phyloP scores from a whole-genome alignment of 31 red algal species.

The Asparagopsis taxiformis region DNA sequence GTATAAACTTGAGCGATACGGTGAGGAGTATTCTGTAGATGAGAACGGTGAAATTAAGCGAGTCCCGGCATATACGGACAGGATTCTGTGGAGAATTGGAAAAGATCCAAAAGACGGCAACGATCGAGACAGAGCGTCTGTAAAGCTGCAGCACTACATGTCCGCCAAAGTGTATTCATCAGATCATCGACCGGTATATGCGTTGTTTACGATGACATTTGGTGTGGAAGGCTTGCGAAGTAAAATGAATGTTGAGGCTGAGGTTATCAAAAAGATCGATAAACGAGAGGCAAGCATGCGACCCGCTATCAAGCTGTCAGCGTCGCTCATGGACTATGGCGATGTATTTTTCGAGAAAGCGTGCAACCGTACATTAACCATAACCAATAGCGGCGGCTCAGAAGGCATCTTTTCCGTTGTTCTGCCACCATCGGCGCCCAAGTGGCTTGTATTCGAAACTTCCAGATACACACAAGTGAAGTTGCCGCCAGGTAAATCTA shows the following conservation, averaged over 20 bases:
- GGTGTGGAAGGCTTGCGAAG: conserved; percentile 42
- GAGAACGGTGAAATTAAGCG: conserved; percentile 71
- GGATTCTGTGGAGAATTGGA: conserved; percentile 76
- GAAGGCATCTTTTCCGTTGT: neutral
- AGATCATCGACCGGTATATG: conserved; percentile 92
- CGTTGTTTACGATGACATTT: conserved; percentile 71
- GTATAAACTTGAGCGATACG: conserved; percentile 82
- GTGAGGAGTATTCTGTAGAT: conserved; percentile 72
- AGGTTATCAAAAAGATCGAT: conserved; percentile 53
- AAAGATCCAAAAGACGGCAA: conserved; percentile 10
- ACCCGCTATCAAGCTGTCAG: conserved; percentile 44
- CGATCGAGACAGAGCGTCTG: conserved; percentile 14
- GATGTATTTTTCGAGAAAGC: conserved; percentile 34
- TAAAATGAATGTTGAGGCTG: conserved; percentile 23
- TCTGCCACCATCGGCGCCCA: conserved; percentile 3
- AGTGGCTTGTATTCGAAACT: conserved; percentile 41
- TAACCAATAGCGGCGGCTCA: conserved; percentile 27
- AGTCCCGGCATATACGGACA: conserved; percentile 90
- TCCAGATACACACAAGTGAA: conserved; percentile 23
- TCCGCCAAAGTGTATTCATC: conserved; percentile 71
- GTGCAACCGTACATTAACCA: conserved; percentile 5
- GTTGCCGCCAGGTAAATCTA: conserved; percentile 27
- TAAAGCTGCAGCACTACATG: conserved; percentile 55
- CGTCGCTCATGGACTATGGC: conserved; percentile 51
- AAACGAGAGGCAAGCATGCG: conserved; percentile 37